Base-by-base conservation (phyloP, 2,329 filamentous ascomycete genomes). In the Drechslerella dactyloides region DNA sequence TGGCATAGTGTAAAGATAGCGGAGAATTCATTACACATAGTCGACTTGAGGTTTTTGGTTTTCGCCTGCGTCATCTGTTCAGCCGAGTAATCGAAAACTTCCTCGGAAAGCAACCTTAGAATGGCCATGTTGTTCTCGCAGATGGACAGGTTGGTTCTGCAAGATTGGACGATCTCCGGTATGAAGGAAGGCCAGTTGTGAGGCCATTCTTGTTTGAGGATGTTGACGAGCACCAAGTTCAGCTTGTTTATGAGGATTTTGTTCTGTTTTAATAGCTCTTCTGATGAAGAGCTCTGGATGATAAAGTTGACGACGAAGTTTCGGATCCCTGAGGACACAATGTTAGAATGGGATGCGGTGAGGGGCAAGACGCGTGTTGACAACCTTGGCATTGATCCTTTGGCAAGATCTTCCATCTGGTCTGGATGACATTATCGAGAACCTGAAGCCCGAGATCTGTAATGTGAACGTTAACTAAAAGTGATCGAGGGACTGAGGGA, bases 121-220 rank as follows among this genome's bases (percentile, higher is more conserved):
- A 99, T 97, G 75, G 91, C 92, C 94, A 99, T 99, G 84, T 99
- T 99, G 84, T 99, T 99, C 83, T 99, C 94, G 85, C 96, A 99
- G 77, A 99, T 96, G 40, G 93, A 94, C 60, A 99, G 84, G 81
- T 90, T 97, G 76, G 91, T 93, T 80, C 96, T 93, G 82, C 93
- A 97, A 63, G 94, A 93, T 21, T 91, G 90, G 77, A 99, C 92
- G 81, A 99, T 99, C 83, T 99, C 94, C 84, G 97, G 97, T 85
- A 99, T 97, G 81, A 99, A 99, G 19, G 92, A 96, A 10, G 96
- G 94, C 94, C 96, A 99, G 84, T 99, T 96, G 82, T 97, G 93
- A 65, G 94, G 94, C 94, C 94, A 99, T 82, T 99, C 94, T 82
- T 99, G 94, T 85, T 99, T 99, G 78, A 99, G 84, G 74, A 99